Conservation (phyloP, 202 grass and related monocot genomes). For the Eragrostis tef region DNA sequence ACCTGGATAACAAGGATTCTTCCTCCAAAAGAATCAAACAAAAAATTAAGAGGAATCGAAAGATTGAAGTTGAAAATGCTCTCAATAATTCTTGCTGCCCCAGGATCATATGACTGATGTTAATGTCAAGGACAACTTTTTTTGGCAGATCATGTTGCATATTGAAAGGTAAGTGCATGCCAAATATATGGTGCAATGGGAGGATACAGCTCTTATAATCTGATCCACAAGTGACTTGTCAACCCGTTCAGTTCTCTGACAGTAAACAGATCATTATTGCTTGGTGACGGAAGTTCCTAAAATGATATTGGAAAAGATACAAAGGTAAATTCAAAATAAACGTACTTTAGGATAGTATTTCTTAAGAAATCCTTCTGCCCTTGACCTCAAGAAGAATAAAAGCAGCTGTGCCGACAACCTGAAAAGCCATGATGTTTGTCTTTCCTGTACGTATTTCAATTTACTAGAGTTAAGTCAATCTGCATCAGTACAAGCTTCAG, state of each 20-base stretch:
- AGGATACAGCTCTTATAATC: slow-evolving; percentile 95
- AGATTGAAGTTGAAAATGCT: slow-evolving; percentile 80
- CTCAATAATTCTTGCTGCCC: slow-evolving; percentile 70
- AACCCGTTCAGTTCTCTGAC: slow-evolving; percentile 79
- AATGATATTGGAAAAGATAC: slow-evolving; percentile 36
- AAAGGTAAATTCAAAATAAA: slow-evolving; percentile 26
- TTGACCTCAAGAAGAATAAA: slow-evolving; percentile 84
- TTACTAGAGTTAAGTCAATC: slow-evolving; percentile 29
- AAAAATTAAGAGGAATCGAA: slow-evolving; percentile 91
- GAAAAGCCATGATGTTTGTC: slow-evolving; percentile 64
- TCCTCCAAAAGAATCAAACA: slow-evolving; percentile 88
- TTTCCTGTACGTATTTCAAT: slow-evolving; percentile 60
- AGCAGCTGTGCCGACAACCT: slow-evolving; percentile 64
- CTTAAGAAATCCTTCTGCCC: slow-evolving; percentile 70
- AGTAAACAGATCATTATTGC: slow-evolving; percentile 43
- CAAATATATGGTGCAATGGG: slow-evolving; percentile 43
- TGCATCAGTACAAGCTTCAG: slow-evolving; percentile 16
- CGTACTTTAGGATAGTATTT: slow-evolving; percentile 83
- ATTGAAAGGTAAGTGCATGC: slow-evolving; percentile 24
- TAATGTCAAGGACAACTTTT: slow-evolving; percentile 60
- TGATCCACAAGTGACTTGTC: slow-evolving; percentile 71
- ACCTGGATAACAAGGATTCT: slow-evolving; percentile 81
- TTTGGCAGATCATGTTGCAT: slow-evolving; percentile 1
- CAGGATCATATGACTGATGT: slow-evolving; percentile 94
- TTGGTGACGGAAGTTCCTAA: slow-evolving; percentile 24